Evolutionary conservation across 108 stramenopile species (phyloP), one percentile per base, ranked within the genome.

Genomic region (Skeletonema costatum): DNA sequence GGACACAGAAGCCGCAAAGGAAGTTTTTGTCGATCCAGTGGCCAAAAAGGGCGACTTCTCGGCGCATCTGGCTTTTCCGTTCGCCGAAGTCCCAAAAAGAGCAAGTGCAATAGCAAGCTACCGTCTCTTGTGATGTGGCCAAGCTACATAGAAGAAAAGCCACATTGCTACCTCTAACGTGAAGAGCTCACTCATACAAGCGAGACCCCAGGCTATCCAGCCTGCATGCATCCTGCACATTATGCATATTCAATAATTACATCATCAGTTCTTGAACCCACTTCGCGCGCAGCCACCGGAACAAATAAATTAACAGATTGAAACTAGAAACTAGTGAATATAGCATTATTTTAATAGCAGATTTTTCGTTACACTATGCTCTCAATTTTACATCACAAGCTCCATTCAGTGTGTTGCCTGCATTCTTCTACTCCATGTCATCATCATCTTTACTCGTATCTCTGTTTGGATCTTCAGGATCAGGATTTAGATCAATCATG

Each of bases 401-500:
- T 2, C 19, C 53, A 56, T 56, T 46, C 4, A 29, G 9, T 10
- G 10, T 25, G 53, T 29, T 25, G 4, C 21, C 6, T 25, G 4
- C 21, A 0, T 29, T n/a, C 7, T 56, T 56, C 25, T 58, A 72
- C n/a, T 62, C 60, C 21, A 72, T 48, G 4, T 72, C 71, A 32
- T 72, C 60, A 11, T 72, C 71, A 32, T 72, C 71, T 2, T 62
- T 61, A 2, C 60, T 62, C 4, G 61, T 46, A 72, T 72, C 71
- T 46, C 71, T 72, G 29, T 62, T 48, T 1, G 71, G 44, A 59
- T 72, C 71, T 61, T 59, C 32, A n/a, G 71, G 71, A 30, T 72
- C 71, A 72, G 42, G 60, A 48, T 72, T 44, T 38, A 72, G 35
- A 1, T 80, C 75, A 11, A 85, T 46, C 77, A 85, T 85, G 3